Evolutionary conservation across 768 basidiomycete species (phyloP), one percentile per base, ranked within the genome.

Genomic region (Lentinula sp.): DNA sequence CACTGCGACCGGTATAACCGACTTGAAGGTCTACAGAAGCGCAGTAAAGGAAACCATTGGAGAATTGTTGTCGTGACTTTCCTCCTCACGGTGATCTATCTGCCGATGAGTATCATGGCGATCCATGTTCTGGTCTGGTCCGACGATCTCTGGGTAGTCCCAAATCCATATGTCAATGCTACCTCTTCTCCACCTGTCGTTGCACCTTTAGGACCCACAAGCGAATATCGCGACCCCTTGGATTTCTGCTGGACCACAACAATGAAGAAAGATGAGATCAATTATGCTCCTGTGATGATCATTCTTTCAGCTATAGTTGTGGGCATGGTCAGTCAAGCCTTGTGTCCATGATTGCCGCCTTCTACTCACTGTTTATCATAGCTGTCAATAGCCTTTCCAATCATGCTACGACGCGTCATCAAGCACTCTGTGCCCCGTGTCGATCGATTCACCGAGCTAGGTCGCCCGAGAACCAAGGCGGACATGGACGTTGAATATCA

Each of bases 171-270:
- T 65, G 71, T 72, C 50, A 86, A 86, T 66, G 76, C 81, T 3
- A 84, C 84, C 1, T 67, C 77, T 1, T 76, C 72, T 28, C 80
- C 83, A 2, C 84, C 86, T 1, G 63, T 68, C 1, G 65, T 85
- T 0, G 68, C 78, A 1, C 80, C 83, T 2, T 70, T 89, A 15
- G 88, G 88, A 0, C 81, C 86, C 10, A 21, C 81, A 0, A 76
- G 74, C 57, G 77, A 83, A 65, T 88, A 74, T 68, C 82, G 83
- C 45, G 81, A 83, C 62, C 80, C 88, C 3, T 66, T 87, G 54
- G 86, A 90, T 69, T 89, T 89, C 64, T 91, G 88, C 70, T 92
- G 83, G 75, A 89, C 87, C 3, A 91, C 90, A 0, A 91, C 88
- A 0, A 88, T 91, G 87, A 79, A 80, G 59, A 76, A 78, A 42